A percentile compares a stretch with the other conserved stretches of the same genome.
These are phyloP conservation scores for Boletus barrowsii DNA, from an alignment of 768 basidiomycete genomes.

Conservation along the genomic window DNA sequence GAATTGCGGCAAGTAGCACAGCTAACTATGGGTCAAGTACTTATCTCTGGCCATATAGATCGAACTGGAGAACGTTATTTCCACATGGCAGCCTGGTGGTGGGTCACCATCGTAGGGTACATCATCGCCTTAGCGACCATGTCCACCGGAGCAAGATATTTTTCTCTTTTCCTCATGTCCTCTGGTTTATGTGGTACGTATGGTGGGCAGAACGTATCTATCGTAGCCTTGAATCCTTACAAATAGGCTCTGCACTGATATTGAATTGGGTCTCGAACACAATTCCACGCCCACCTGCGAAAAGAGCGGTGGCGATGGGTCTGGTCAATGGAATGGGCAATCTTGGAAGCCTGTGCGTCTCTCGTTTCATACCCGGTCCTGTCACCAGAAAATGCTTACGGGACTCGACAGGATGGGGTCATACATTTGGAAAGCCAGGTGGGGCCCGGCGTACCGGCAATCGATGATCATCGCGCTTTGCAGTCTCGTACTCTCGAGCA, in stretches of 20 bases:
- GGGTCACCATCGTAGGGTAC: conserved; percentile 57
- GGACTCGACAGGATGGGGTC: conserved; percentile 47
- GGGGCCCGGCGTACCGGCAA: conserved; percentile 61
- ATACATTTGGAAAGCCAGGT: conserved; percentile 58
- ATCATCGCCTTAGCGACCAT: conserved; percentile 56
- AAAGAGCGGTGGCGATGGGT: conserved; percentile 52
- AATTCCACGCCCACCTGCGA: conserved; percentile 58
- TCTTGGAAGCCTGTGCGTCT: conserved; percentile 52
- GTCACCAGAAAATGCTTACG: not conserved
- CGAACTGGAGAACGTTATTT: conserved; percentile 63
- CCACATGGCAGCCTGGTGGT: conserved; percentile 56
- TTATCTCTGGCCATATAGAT: conserved; percentile 28
- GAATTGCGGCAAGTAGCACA: conserved; percentile 43
- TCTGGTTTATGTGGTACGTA: conserved; percentile 45
- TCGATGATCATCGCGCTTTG: conserved; percentile 53
- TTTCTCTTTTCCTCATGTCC: conserved; percentile 64
- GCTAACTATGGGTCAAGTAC: too few relatives aligned
- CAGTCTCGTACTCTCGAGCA: conserved; percentile 30
- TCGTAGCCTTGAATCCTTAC: not conserved
- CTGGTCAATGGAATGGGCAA: conserved; percentile 61
- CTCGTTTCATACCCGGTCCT: too few relatives aligned
- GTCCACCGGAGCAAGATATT: conserved; percentile 50
- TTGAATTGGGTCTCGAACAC: conserved; percentile 63
- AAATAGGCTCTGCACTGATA: conserved; percentile 40
- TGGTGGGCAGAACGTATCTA: not conserved